Evolutionary conservation across 768 basidiomycete species (phyloP).

Genomic region (Boletus eberwhitei): DNA sequence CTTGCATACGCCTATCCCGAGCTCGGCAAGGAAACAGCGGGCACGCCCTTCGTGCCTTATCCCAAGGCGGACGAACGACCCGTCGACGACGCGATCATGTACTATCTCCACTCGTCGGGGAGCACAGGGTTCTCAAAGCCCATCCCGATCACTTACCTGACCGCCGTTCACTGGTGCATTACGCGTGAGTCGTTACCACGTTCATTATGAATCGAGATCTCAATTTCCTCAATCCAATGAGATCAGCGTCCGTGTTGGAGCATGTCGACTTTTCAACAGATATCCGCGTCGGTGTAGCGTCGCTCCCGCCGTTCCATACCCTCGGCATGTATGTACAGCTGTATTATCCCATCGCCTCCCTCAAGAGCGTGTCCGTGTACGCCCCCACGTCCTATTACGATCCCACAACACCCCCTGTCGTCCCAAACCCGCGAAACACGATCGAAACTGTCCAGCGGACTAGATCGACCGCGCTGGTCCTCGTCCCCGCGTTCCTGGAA

Average conservation of each 20-base stretch:
- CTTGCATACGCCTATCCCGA: constrained; percentile 13
- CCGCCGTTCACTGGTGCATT: constrained; percentile 32
- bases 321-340: constrained; percentile 20
- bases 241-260: constrained; percentile 7
- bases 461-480: constrained; percentile 10
- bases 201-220: not conserved
- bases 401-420: constrained; percentile 13
- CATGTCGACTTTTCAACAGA: constrained; percentile 4
- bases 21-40: not conserved
- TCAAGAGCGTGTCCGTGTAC: constrained; percentile 14
- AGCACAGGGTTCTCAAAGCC: constrained; percentile 47
- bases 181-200: constrained; percentile 28
- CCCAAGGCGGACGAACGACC: constrained; percentile 3
- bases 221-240: no score
- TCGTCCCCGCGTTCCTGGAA: constrained; percentile 25
- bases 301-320: constrained; percentile 20
- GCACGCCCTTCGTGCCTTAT: constrained; percentile 7
- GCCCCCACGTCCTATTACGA: constrained; percentile 19
- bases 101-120: constrained; percentile 49
- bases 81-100: constrained; percentile 17
- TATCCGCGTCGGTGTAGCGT: constrained; percentile 4
- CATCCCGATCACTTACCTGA: constrained; percentile 34
- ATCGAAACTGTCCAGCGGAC: constrained; percentile 18
- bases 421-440: constrained; percentile 20
- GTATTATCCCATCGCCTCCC: constrained; percentile 7